Evolutionary conservation across 345 rosid genomes (phyloP).

Genomic region (Conringia planisiliqua): DNA sequence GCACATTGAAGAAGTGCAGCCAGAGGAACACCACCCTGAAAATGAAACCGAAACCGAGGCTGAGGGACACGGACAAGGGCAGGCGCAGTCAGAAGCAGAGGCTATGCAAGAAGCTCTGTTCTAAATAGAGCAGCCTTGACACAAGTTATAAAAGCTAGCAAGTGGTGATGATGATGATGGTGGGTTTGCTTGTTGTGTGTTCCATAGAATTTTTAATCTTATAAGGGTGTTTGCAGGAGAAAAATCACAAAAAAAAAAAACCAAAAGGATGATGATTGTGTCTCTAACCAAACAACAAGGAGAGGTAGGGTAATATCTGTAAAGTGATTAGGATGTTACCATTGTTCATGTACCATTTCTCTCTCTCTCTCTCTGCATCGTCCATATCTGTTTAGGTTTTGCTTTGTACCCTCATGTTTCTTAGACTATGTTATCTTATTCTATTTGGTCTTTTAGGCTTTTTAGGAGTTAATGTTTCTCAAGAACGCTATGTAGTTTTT

Average conservation of each 20-base stretch:
- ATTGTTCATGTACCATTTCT: conserved; percentile 23
- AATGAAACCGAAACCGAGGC: neutral
- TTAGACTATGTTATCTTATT: conserved; percentile 12
- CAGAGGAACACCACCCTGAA: neutral
- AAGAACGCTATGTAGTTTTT: neutral
- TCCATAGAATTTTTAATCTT: conserved; percentile 3
- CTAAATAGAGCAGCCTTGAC: neutral
- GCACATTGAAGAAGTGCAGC: conserved; percentile 27
- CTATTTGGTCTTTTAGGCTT: conserved; percentile 13
- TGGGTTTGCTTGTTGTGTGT: conserved; percentile 22
- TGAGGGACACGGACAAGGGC: conserved; percentile 11
- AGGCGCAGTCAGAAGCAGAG: conserved; percentile 25
- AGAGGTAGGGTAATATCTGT: conserved; percentile 30
- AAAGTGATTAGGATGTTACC: conserved; percentile 35
- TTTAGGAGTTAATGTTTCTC: conserved; percentile 17
- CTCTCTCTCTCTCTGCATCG: neutral
- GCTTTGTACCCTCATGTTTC: conserved; percentile 5
- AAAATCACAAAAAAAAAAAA: neutral
- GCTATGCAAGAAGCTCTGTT: conserved; percentile 36
- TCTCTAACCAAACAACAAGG: conserved; percentile 32
- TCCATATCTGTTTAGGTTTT: conserved; percentile 21
- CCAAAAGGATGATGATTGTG: conserved; percentile 19
- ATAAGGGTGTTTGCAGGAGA: conserved; percentile 27
- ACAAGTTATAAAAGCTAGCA: neutral
- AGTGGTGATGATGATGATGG: conserved; percentile 17